Evolutionary conservation across 805 yeast genomes (phyloP).

Genomic region (Teunomyces stri): DNA sequence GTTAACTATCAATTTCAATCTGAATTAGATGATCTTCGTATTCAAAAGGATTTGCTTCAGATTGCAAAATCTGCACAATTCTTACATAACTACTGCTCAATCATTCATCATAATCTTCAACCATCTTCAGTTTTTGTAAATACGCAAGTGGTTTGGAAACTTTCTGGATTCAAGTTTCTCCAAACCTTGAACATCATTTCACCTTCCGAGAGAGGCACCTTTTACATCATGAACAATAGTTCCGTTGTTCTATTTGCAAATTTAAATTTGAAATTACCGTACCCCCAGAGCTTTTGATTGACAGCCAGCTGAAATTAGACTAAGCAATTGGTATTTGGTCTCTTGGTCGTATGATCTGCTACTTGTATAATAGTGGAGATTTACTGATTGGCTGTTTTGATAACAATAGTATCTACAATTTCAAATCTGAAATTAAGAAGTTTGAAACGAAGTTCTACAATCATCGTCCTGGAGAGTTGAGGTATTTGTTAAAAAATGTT

Average conservation of each 20-base stretch:
- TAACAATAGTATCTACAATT: constrained; percentile 55
- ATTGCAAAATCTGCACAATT: constrained; percentile 76
- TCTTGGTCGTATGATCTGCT: constrained; percentile 72
- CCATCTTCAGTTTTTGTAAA: constrained; percentile 78
- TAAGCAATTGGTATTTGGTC: constrained; percentile 81
- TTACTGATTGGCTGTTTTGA: constrained; percentile 41
- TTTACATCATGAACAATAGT: constrained; percentile 66
- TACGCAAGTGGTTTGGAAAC: constrained; percentile 90
- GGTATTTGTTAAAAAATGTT: constrained; percentile 50
- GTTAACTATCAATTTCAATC: constrained; percentile 29
- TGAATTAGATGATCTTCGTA: constrained; percentile 62
- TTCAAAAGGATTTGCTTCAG: constrained; percentile 81
- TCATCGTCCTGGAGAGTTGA: constrained; percentile 32
- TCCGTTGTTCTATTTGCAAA: constrained; percentile 78
- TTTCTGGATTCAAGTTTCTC: constrained; percentile 64
- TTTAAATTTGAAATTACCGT: constrained; percentile 68
- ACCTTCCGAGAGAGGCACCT: constrained; percentile 51
- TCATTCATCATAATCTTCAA: constrained; percentile 72
- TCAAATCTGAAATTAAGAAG: constrained; percentile 51
- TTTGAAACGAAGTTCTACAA: constrained; percentile 46
- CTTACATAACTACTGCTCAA: constrained; percentile 71
- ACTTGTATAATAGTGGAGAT: constrained; percentile 60
- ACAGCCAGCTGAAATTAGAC: constrained; percentile 46
- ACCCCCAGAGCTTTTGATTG: constrained; percentile 82
- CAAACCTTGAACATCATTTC: constrained; percentile 49